Evolutionary conservation across 331 rosid species (phyloP).

Genomic region (Cydonia oblonga): DNA sequence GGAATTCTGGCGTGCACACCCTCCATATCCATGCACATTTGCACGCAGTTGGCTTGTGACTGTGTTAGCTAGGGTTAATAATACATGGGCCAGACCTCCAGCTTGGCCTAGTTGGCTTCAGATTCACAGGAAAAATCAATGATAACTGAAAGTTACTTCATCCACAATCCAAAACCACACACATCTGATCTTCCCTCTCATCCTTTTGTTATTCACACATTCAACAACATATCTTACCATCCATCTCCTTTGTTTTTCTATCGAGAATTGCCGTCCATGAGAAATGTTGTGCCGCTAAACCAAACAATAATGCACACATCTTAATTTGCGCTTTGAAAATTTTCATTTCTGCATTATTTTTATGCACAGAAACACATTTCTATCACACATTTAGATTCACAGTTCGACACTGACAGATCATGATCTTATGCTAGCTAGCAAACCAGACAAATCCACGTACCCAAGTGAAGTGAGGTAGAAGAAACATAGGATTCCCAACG

Average conservation of each 20-base stretch:
- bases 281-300: too few species aligned
- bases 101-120: neutral
- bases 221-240: neutral
- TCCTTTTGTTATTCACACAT: conserved; percentile 7
- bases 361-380: conserved; percentile 1
- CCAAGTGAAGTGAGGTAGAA: conserved; percentile 7
- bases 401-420: conserved; percentile 3
- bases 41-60: neutral
- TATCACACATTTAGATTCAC: conserved; percentile 5
- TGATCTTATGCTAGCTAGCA: neutral
- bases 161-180: conserved; percentile 21
- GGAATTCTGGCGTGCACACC: conserved; percentile 5
- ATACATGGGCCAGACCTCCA: neutral
- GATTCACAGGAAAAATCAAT: neutral
- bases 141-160: neutral
- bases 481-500: conserved; percentile 26
- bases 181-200: conserved; percentile 17
- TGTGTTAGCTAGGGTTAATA: neutral
- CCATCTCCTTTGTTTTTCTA: too few species aligned
- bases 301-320: neutral
- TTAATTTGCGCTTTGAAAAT: neutral
- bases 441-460: conserved; percentile 8
- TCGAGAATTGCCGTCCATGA: too few species aligned
- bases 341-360: conserved; percentile 2
- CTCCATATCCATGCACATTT: neutral